Evolutionary conservation across 495 filamentous ascomycete species (phyloP).

Genomic region (Talaromyces borbonicus): DNA sequence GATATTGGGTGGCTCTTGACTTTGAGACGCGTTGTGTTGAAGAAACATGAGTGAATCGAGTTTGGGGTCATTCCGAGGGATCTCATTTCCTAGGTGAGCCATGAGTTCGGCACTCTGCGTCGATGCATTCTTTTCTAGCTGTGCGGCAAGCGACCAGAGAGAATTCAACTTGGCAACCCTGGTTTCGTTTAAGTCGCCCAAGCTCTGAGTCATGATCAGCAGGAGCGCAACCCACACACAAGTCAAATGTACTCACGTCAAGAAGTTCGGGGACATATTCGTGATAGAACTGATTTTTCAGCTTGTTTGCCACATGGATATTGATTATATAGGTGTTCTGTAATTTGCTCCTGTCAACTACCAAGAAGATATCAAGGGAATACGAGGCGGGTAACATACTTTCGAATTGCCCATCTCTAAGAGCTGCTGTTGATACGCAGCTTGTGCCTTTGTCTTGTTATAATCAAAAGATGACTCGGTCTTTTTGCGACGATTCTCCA

Average conservation of each 20-base stretch:
- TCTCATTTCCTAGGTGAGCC: conserved; percentile 62
- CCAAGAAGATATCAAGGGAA: too few relatives aligned
- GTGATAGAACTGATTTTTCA: conserved; percentile 93
- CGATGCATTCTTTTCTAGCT: conserved; percentile 67
- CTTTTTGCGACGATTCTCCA: conserved; percentile 91
- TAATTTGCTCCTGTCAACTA: conserved; percentile 11
- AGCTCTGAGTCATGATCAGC: conserved; percentile 33
- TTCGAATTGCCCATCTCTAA: conserved; percentile 94
- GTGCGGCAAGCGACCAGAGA: conserved; percentile 70
- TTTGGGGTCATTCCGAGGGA: conserved; percentile 76
- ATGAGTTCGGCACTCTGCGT: conserved; percentile 61
- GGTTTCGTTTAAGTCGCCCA: conserved; percentile 88
- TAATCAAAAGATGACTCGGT: conserved; percentile 82
- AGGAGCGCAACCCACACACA: conserved; percentile 6
- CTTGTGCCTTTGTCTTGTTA: conserved; percentile 72
- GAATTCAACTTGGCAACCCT: conserved; percentile 71
- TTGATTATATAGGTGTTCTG: conserved; percentile 90
- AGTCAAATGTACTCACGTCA: conserved; percentile 51
- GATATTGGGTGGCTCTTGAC: conserved; percentile 74
- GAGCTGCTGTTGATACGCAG: conserved; percentile 80
- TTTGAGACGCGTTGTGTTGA: conserved; percentile 72
- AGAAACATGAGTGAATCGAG: conserved; percentile 97
- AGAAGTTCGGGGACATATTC: conserved; percentile 92
- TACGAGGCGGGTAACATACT: too few relatives aligned
- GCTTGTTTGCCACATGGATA: conserved; percentile 92